These are phyloP conservation scores for Gaertneriomyces semiglobifer DNA, from an alignment of 192 early-diverging fungal genomes.

Conservation along the genomic window DNA sequence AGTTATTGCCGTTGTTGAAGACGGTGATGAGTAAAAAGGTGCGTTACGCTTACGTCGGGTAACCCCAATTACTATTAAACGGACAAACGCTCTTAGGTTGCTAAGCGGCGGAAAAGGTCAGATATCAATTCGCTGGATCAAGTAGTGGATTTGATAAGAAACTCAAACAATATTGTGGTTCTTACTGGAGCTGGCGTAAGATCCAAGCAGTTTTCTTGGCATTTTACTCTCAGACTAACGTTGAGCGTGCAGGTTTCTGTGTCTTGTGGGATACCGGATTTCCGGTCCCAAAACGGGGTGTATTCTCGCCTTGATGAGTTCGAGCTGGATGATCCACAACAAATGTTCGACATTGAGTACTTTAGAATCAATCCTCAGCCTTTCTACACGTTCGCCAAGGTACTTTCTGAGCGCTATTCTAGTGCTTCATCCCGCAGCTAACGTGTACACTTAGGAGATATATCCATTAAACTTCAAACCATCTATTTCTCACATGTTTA, in stretches of 20 bases:
- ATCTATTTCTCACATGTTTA: constrained; percentile 80
- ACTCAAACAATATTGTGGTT: constrained; percentile 77
- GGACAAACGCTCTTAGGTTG: constrained; percentile 17
- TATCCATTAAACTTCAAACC: constrained; percentile 86
- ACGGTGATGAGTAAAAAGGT: constrained; percentile 29
- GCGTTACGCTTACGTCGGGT: not conserved
- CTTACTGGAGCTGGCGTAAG: constrained; percentile 83
- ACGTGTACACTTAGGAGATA: constrained; percentile 54
- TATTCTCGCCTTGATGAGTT: constrained; percentile 81
- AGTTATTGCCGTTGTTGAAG: constrained; percentile 31
- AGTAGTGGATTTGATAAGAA: constrained; percentile 50
- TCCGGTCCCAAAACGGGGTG: constrained; percentile 88
- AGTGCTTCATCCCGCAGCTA: not conserved
- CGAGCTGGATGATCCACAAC: constrained; percentile 80
- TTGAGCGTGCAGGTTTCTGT: constrained; percentile 63
- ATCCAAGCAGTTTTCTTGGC: not conserved
- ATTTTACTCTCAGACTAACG: not conserved
- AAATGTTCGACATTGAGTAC: constrained; percentile 91
- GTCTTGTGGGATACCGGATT: constrained; percentile 96
- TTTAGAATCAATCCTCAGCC: constrained; percentile 81
- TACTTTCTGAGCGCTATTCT: not conserved
- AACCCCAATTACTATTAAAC: not conserved
- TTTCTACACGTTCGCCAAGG: constrained; percentile 92
- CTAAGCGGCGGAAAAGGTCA: constrained; percentile 38
- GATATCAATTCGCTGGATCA: constrained; percentile 58